Evolutionary conservation across 208 protist genomes (phyloP).

Genomic region (Leishmania martiniquensis): DNA sequence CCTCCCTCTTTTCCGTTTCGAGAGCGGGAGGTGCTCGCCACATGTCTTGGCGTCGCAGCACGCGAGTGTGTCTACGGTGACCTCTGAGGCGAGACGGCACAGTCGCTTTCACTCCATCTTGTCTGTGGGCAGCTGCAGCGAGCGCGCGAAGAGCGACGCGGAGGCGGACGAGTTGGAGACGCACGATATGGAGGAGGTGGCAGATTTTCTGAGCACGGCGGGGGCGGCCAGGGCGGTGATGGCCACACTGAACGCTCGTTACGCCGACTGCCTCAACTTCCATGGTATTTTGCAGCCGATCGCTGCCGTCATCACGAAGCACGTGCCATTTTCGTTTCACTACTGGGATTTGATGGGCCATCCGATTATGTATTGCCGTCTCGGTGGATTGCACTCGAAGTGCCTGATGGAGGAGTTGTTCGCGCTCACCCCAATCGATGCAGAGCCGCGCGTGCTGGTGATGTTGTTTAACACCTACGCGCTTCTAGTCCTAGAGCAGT

Average conservation of each 20-base stretch:
- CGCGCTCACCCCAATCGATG: slow-evolving; percentile 48
- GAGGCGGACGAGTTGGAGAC: neutral
- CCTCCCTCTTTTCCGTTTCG: neutral
- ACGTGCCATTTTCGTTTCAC: slow-evolving; percentile 59
- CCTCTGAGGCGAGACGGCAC: neutral
- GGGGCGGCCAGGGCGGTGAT: slow-evolving; percentile 15
- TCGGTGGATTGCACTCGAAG: slow-evolving; percentile 38
- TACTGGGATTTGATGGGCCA: slow-evolving; percentile 72
- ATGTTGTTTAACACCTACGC: slow-evolving; percentile 61
- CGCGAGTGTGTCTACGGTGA: neutral
- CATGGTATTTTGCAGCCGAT: slow-evolving; percentile 68
- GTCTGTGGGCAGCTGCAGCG: slow-evolving; percentile 7
- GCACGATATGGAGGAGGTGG: neutral
- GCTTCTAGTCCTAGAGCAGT: slow-evolving; percentile 53
- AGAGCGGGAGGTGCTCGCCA: neutral
- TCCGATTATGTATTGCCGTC: slow-evolving; percentile 62
- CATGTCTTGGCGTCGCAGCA: neutral
- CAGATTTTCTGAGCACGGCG: slow-evolving; percentile 23
- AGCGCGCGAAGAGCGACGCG: neutral
- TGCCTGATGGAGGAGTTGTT: slow-evolving; percentile 44
- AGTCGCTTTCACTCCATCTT: neutral
- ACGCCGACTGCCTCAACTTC: slow-evolving; percentile 45
- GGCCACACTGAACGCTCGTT: slow-evolving; percentile 5
- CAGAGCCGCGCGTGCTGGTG: slow-evolving; percentile 43
- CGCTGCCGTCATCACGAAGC: slow-evolving; percentile 32